phyloP scores from a whole-genome alignment of 257 asterid genomes.

The Solanum neorickii region DNA sequence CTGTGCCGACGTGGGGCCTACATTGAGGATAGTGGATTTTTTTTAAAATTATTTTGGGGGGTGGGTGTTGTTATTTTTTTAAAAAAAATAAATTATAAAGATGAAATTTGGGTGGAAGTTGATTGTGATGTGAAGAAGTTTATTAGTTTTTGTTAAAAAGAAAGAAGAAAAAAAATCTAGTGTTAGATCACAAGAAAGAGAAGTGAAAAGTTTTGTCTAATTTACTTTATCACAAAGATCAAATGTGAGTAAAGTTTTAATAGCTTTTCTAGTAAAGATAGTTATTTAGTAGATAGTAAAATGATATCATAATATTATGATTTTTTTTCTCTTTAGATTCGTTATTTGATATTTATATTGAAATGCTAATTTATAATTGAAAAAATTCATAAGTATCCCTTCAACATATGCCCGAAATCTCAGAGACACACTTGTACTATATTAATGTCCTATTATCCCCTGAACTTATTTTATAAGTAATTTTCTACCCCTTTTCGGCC shows the following conservation, averaged over 20 bases:
- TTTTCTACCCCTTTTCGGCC: no score
- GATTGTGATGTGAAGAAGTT: conserved; percentile 13
- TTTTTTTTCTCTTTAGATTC: fast-evolving
- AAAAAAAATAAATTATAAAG: background rate
- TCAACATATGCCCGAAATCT: fast-evolving
- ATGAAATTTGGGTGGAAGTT: background rate
- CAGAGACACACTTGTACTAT: no score
- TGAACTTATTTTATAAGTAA: no score
- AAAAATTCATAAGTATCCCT: fast-evolving
- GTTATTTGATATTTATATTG: background rate
- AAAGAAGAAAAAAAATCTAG: background rate
- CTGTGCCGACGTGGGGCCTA: conserved; percentile 82
- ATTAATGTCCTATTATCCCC: no score
- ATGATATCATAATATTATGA: background rate
- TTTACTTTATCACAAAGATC: background rate
- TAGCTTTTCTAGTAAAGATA: background rate
- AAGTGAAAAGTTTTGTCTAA: background rate
- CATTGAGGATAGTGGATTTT: background rate
- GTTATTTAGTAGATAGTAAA: background rate
- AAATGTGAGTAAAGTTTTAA: background rate
- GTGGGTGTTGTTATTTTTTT: background rate
- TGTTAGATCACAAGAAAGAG: background rate
- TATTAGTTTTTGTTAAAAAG: background rate
- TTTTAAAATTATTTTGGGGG: background rate
- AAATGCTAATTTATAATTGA: background rate